Percentiles rank a stretch among this genome's conserved stretches.
phyloP scores from a whole-genome alignment of 768 basidiomycete genomes.

The Kwoniella mangroviensis region DNA sequence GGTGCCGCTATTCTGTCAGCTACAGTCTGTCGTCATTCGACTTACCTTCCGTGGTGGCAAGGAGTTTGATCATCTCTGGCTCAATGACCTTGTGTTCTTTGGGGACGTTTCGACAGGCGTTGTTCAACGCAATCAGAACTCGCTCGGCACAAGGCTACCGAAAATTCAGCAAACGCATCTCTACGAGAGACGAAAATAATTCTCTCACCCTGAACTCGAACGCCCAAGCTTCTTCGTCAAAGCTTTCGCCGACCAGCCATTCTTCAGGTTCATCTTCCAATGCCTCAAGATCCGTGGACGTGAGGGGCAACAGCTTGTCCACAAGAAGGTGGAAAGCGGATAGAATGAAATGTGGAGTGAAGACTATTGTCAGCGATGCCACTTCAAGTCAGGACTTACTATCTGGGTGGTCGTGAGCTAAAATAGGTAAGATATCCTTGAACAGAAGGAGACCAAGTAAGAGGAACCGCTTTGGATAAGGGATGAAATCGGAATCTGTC shows the following conservation, averaged over 20 bases:
- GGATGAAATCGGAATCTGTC: constrained; percentile 39
- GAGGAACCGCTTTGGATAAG: constrained; percentile 55
- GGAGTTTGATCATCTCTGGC: constrained; percentile 46
- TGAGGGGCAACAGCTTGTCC: constrained; percentile 81
- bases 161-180: background rate
- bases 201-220: constrained; percentile 80
- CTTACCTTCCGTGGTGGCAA: constrained; percentile 45
- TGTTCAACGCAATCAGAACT: constrained; percentile 71
- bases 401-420: constrained; percentile 47
- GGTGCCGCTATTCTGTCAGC: constrained; percentile 35
- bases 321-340: constrained; percentile 67
- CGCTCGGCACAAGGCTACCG: constrained; percentile 86
- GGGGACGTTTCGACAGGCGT: constrained; percentile 47
- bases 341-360: constrained; percentile 50
- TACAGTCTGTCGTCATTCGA: background rate
- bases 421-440: constrained; percentile 56
- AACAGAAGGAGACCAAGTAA: constrained; percentile 54
- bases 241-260: constrained; percentile 88
- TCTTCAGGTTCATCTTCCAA: constrained; percentile 92
- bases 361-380: constrained; percentile 39
- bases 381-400: constrained; percentile 32
- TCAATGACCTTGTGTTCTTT: constrained; percentile 45
- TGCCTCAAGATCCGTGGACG: constrained; percentile 75
- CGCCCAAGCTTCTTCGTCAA: constrained; percentile 89
- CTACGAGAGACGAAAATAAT: too few species aligned